Conservation (phyloP, 805 yeast species). For the Ogataea nitratoaversa region DNA sequence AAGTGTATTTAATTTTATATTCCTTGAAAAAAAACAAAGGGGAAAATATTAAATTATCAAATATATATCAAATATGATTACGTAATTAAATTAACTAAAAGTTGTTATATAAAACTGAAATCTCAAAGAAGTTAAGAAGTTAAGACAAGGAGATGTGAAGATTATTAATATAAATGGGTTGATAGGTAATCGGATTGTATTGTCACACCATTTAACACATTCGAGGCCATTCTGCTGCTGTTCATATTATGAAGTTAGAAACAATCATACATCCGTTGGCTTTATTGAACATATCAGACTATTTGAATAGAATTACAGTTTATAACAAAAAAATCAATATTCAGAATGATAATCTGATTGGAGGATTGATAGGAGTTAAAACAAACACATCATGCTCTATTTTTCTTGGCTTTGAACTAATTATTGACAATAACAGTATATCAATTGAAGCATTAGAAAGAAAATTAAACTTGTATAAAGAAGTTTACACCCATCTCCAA, state of each 20-base stretch:
- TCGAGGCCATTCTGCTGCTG: too few relatives aligned
- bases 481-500: conserved; percentile 21
- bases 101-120: too few relatives aligned
- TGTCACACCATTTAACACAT: too few relatives aligned
- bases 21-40: too few relatives aligned
- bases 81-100: too few relatives aligned
- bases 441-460: conserved; percentile 3
- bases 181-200: too few relatives aligned
- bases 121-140: too few relatives aligned
- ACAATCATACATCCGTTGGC: background rate
- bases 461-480: conserved; percentile 15
- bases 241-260: background rate
- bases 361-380: conserved; percentile 15
- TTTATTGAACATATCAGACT: conserved; percentile 4
- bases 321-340: background rate
- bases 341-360: conserved; percentile 1
- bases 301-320: conserved; percentile 3
- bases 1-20: too few relatives aligned
- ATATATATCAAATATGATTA: too few relatives aligned
- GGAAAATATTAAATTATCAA: too few relatives aligned
- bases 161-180: too few relatives aligned
- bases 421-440: background rate
- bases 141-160: too few relatives aligned
- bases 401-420: conserved; percentile 12
- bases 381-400: conserved; percentile 7